These are phyloP conservation scores for Blumeriella jaapii DNA, from an alignment of 2,329 filamentous ascomycete species.

Conservation along the genomic window DNA sequence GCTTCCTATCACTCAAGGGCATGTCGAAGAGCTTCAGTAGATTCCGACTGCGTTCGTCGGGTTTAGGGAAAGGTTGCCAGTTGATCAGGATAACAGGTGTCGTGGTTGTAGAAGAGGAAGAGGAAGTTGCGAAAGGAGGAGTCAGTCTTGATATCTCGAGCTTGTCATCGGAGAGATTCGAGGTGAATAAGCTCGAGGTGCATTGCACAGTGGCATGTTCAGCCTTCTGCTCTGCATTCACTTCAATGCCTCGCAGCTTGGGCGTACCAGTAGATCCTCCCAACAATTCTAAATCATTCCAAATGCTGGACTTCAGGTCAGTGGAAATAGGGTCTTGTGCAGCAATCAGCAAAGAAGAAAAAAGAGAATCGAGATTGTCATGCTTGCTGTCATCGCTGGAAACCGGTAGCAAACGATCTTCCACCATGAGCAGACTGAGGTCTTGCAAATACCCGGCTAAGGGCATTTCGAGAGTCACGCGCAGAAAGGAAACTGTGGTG, in stretches of 20 bases:
- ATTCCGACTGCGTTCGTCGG: background rate
- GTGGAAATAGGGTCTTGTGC: background rate
- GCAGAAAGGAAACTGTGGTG: background rate
- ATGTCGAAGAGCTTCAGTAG: background rate
- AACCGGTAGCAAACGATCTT: conserved; percentile 16
- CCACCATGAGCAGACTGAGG: conserved; percentile 11
- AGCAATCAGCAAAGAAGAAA: background rate
- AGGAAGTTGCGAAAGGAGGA: background rate
- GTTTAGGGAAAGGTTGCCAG: background rate
- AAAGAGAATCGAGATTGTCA: background rate
- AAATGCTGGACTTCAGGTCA: conserved; percentile 2
- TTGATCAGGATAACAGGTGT: background rate
- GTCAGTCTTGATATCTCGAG: background rate
- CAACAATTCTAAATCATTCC: conserved; percentile 1
- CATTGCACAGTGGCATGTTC: background rate
- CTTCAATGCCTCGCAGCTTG: background rate
- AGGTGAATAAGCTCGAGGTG: background rate
- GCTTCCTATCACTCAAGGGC: background rate
- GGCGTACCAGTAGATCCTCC: background rate
- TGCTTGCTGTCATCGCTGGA: conserved; percentile 3
- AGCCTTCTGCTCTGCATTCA: background rate
- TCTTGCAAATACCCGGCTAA: conserved; percentile 11
- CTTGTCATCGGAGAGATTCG: background rate
- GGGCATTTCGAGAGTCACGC: conserved; percentile 1
- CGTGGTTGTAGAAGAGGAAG: background rate